phyloP scores from a whole-genome alignment of 768 basidiomycete genomes.

The Trametes maxima region DNA sequence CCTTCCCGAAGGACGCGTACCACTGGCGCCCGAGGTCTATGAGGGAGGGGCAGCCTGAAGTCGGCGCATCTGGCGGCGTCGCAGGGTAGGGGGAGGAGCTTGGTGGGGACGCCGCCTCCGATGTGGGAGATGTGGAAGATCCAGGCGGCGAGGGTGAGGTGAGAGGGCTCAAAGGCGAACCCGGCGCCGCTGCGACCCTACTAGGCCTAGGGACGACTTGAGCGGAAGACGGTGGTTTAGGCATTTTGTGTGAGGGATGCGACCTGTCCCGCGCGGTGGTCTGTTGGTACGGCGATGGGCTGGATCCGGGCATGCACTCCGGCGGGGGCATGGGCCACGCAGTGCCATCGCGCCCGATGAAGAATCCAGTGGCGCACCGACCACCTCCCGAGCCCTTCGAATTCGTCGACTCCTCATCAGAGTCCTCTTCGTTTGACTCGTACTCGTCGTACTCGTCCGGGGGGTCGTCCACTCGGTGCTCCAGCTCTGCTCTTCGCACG shows the following conservation, averaged over 20 bases:
- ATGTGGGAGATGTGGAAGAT: not conserved
- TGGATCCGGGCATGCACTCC: not conserved
- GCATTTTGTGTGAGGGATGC: too few relatives aligned
- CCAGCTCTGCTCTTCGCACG: not conserved
- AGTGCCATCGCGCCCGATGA: slow-evolving; percentile 7
- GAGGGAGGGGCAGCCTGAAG: not conserved
- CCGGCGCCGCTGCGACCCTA: too few relatives aligned
- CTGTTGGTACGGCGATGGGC: not conserved
- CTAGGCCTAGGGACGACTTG: too few relatives aligned
- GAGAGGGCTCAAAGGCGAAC: not conserved
- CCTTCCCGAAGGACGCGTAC: slow-evolving; percentile 9
- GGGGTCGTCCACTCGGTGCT: not conserved
- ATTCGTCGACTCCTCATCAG: too few relatives aligned
- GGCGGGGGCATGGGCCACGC: slow-evolving; percentile 3
- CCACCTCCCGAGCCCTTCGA: not conserved
- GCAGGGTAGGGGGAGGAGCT: not conserved
- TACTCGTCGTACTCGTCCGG: not conserved
- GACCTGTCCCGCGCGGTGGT: not conserved
- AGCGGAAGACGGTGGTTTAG: too few relatives aligned
- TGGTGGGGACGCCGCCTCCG: not conserved
- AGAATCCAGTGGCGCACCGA: not conserved
- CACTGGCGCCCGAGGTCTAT: slow-evolving; percentile 4
- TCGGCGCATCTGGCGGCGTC: not conserved
- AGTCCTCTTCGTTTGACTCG: not conserved
- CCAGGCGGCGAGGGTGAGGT: too few relatives aligned